A percentile compares a stretch with the other conserved stretches of the same genome.
phyloP scores from a whole-genome alignment of 1,139 yeast species.

The Kazachstania sp. region DNA sequence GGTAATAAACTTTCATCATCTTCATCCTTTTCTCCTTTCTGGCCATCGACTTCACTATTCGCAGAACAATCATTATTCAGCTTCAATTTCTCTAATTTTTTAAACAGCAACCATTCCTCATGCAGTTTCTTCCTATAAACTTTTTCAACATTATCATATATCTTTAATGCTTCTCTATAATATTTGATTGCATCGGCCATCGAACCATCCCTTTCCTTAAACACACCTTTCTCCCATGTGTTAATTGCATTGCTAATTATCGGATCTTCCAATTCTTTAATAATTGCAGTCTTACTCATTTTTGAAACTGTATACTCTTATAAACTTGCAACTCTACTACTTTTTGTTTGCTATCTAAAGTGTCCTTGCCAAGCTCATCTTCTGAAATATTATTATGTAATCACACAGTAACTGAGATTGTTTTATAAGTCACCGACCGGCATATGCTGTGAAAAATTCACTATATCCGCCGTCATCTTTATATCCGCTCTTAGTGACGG shows the following conservation, averaged over 20 bases:
- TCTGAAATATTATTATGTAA: too few relatives aligned
- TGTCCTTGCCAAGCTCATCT: too few relatives aligned
- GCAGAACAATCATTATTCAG: constrained; percentile 1
- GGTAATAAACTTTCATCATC: constrained; percentile 31
- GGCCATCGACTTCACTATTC: neutral
- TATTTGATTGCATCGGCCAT: constrained; percentile 71
- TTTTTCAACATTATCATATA: constrained; percentile 61
- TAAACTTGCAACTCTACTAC: too few relatives aligned
- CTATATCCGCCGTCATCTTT: too few relatives aligned
- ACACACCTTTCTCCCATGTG: constrained; percentile 61
- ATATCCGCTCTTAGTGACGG: too few relatives aligned
- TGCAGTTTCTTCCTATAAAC: constrained; percentile 49
- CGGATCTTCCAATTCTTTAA: constrained; percentile 2
- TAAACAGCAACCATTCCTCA: constrained; percentile 24
- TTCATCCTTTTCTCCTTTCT: constrained; percentile 22
- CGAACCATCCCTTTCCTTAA: constrained; percentile 62
- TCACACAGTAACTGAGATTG: too few relatives aligned
- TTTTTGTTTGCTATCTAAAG: too few relatives aligned
- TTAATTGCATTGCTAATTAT: constrained; percentile 40
- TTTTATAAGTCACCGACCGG: too few relatives aligned
- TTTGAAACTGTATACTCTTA: neutral
- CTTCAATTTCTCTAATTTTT: constrained; percentile 13
- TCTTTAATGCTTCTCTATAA: constrained; percentile 63
- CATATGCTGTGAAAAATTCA: too few relatives aligned
- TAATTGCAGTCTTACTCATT: neutral